phyloP scores from a whole-genome alignment of 2,329 filamentous ascomycete genomes.

The Akanthomyces dipterigenus region DNA sequence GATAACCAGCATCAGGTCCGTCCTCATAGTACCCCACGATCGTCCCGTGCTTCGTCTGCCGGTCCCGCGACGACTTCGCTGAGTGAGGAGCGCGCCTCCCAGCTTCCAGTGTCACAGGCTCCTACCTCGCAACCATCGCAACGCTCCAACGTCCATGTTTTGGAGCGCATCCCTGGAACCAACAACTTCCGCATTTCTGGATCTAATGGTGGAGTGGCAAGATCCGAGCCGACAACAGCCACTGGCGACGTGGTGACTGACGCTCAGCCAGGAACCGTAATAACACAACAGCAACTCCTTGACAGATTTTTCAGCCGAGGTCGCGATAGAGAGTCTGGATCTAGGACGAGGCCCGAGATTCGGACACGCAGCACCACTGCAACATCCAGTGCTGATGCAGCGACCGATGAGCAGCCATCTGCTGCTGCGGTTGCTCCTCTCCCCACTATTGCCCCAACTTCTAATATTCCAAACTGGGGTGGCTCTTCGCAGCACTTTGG shows the following conservation, averaged over 20 bases:
- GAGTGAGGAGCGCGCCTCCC: not conserved
- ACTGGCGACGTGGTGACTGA: not conserved
- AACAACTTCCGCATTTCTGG: conserved; percentile 1
- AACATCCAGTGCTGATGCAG: not conserved
- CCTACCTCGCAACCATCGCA: conserved; percentile 35
- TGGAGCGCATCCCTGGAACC: conserved; percentile 3
- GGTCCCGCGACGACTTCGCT: conserved; percentile 5
- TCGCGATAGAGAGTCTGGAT: conserved; percentile 12
- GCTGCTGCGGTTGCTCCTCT: conserved; percentile 40
- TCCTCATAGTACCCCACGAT: not conserved
- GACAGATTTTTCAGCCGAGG: not conserved
- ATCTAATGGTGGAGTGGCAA: not conserved
- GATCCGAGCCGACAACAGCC: not conserved
- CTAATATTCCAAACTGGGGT: conserved; percentile 43
- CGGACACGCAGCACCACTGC: not conserved
- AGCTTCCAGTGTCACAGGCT: not conserved
- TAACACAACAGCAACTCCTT: not conserved
- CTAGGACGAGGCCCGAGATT: not conserved
- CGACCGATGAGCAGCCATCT: conserved; percentile 3
- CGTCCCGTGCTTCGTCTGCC: conserved; percentile 6
- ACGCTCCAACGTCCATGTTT: conserved; percentile 21
- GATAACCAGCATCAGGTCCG: conserved; percentile 26
- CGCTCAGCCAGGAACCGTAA: not conserved
- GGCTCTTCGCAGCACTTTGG: conserved; percentile 43
- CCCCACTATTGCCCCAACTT: conserved; percentile 40